Base-by-base conservation (phyloP, 2,329 filamentous ascomycete species). In the Colletotrichum cuscutae region DNA sequence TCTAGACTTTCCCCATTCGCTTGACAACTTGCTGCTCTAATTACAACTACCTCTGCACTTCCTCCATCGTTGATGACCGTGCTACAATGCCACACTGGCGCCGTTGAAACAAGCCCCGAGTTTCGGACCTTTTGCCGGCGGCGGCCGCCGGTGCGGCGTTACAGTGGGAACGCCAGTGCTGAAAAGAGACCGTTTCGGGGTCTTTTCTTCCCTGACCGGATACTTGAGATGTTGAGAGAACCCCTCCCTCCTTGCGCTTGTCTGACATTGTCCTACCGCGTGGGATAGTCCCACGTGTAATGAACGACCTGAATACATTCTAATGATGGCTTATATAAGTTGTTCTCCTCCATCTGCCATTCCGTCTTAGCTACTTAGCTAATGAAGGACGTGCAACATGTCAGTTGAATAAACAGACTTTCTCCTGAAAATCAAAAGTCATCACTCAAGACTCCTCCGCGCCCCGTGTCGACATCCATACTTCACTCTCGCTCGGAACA, bases 41-140 rank as follows among this genome's bases (percentile, higher is more conserved):
- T 9, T 37, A 22, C n/a, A 9, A 12, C 12, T 15, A 24, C 32
- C 28, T 4, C 32, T 60, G 58, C 28, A 35, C 37, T 59, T 65
- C 53, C 22, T 26, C 59, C 19, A 22, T n/a, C 37, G 5, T 65
- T 46, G 9, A 46, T 24, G 32, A 32, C 42, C 37, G 68, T 58
- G 46, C 46, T 42, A 53, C 42, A 24, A 63, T 52, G 42, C 42
- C 60, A 53, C n/a, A 24, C 37, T 37, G 62, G 49, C 12, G 59
- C 56, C 64, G 54, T 26, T 72, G 71, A 72, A 72, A 72, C 71
- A 65, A 60, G 49, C 35, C 32, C 71, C 71, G 66, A 65, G 71
- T 72, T 71, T 70, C 71, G 71, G 71, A 64, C 66, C 37, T 57
- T 28, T 65, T 56, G 19, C 67, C 67, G 61, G 53, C 30, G 22